These are phyloP conservation scores for Amanita phalloides DNA, from an alignment of 768 basidiomycete genomes.

Conservation along the genomic window DNA sequence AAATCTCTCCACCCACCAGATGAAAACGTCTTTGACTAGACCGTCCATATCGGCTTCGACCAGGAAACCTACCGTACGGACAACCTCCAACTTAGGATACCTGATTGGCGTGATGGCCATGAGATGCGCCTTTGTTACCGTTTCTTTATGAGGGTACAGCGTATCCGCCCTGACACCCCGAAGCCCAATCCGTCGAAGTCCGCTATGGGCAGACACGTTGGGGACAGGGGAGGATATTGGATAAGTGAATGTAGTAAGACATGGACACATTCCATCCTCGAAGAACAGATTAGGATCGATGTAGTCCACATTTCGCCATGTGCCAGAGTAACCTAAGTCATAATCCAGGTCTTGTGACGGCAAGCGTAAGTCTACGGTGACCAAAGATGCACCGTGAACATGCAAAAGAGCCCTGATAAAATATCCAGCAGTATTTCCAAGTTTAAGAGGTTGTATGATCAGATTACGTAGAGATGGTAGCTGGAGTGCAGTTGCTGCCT, in stretches of 20 bases:
- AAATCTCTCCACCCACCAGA: conserved; percentile 44
- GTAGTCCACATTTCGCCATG: conserved; percentile 17
- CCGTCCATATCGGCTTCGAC: conserved; percentile 33
- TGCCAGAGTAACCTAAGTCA: conserved; percentile 9
- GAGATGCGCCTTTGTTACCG: conserved; percentile 27
- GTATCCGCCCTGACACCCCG: conserved; percentile 29
- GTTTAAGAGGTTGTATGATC: conserved; percentile 24
- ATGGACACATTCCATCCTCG: conserved; percentile 28
- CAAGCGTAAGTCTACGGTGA: conserved; percentile 28
- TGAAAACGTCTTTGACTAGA: conserved; percentile 36
- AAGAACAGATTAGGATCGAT: conserved; percentile 34
- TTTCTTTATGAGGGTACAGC: conserved; percentile 32
- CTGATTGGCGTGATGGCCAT: conserved; percentile 27
- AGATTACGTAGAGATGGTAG: conserved; percentile 34
- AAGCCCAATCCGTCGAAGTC: conserved; percentile 37
- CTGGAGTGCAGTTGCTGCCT: conserved; percentile 23
- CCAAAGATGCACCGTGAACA: conserved; percentile 28
- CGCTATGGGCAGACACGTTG: conserved; percentile 17
- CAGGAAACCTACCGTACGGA: conserved; percentile 37
- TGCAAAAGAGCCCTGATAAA: conserved; percentile 27
- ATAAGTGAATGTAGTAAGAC: conserved; percentile 33
- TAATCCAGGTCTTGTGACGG: conserved; percentile 23
- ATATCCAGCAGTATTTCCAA: conserved; percentile 10
- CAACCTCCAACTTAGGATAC: conserved; percentile 34
- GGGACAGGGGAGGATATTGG: conserved; percentile 23